Conservation (phyloP, 164 flowering plant genomes). For the Kingdonia uniflora region DNA sequence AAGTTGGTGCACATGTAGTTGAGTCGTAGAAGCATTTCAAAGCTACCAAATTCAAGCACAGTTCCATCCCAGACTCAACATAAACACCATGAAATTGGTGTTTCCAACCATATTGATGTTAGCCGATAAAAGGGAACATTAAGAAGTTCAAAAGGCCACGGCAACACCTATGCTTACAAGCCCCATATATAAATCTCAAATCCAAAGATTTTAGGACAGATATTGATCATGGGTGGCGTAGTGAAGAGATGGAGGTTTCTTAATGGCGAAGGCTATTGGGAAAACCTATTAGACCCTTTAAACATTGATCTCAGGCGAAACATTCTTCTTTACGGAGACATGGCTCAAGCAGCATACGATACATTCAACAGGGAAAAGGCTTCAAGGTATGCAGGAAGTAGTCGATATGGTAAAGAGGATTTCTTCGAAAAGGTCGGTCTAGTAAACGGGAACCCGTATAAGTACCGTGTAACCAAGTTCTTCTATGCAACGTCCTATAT, state of each 20-base stretch:
- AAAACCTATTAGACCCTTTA: slow-evolving; percentile 44
- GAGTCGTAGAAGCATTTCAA: too few species aligned
- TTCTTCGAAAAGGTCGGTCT: slow-evolving; percentile 25
- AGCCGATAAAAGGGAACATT: too few species aligned
- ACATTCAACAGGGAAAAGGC: slow-evolving; percentile 27
- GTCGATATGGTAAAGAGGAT: slow-evolving; percentile 22
- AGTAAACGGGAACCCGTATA: slow-evolving; percentile 11
- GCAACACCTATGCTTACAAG: too few species aligned
- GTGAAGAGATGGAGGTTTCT: slow-evolving; percentile 37
- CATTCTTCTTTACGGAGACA: slow-evolving; percentile 43
- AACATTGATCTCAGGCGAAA: slow-evolving; percentile 43
- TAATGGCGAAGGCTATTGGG: slow-evolving; percentile 47
- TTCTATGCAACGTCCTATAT: slow-evolving; percentile 32
- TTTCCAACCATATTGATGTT: too few species aligned
- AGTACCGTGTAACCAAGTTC: slow-evolving; percentile 29
- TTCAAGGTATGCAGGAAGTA: slow-evolving; percentile 31
- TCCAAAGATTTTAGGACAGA: too few species aligned
- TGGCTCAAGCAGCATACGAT: slow-evolving; percentile 31
- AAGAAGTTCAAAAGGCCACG: too few species aligned
- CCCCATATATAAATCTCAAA: too few species aligned
- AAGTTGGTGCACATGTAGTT: too few species aligned
- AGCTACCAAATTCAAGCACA: too few species aligned
- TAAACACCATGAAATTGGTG: too few species aligned
- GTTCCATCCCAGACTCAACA: too few species aligned
- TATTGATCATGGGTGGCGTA: slow-evolving; percentile 8